A percentile compares a stretch with the other conserved stretches of the same genome.
These are phyloP conservation scores for Fomitopsis pinicola DNA, from an alignment of 1,284 basidiomycete species.

Conservation along the genomic window DNA sequence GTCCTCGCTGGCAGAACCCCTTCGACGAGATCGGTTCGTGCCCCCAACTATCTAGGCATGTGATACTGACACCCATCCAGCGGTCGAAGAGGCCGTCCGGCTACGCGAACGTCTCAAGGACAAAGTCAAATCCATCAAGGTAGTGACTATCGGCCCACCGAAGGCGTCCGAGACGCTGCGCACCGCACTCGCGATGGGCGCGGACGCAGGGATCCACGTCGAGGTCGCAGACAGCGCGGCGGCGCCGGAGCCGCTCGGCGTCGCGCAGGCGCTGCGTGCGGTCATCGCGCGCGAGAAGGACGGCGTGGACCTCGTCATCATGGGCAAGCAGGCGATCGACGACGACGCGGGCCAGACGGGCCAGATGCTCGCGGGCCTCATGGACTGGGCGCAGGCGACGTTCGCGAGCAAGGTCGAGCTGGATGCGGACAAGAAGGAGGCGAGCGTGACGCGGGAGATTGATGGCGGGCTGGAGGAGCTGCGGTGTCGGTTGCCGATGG, in stretches of 20 bases:
- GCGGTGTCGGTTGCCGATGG: slow-evolving; percentile 75
- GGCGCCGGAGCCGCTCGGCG: slow-evolving; percentile 79
- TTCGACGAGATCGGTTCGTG: slow-evolving; percentile 92
- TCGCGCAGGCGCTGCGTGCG: slow-evolving; percentile 82
- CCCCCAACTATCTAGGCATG: background rate
- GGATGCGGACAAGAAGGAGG: slow-evolving; percentile 64
- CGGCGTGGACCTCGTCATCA: slow-evolving; percentile 82
- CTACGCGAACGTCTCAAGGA: slow-evolving; percentile 82
- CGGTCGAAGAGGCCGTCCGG: slow-evolving; percentile 96
- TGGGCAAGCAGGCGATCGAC: slow-evolving; percentile 99
- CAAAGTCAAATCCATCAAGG: slow-evolving; percentile 81
- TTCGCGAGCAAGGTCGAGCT: slow-evolving; percentile 91
- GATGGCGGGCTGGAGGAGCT: slow-evolving; percentile 92
- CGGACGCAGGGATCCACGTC: slow-evolving; percentile 91
- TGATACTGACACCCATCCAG: slow-evolving; percentile 38
- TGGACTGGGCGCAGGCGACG: slow-evolving; percentile 93
- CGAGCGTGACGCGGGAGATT: slow-evolving; percentile 84
- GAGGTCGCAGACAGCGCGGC: slow-evolving; percentile 73
- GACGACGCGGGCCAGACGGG: slow-evolving; percentile 97
- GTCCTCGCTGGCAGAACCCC: slow-evolving; percentile 64
- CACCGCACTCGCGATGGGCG: slow-evolving; percentile 97
- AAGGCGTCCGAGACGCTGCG: slow-evolving; percentile 91
- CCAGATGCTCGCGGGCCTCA: slow-evolving; percentile 93
- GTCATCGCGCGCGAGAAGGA: slow-evolving; percentile 71
- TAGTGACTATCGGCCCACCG: slow-evolving; percentile 88